A percentile compares a stretch with the other conserved stretches of the same genome.
These are phyloP conservation scores for Podospora australis DNA, from an alignment of 495 filamentous ascomycete species.

Conservation along the genomic window DNA sequence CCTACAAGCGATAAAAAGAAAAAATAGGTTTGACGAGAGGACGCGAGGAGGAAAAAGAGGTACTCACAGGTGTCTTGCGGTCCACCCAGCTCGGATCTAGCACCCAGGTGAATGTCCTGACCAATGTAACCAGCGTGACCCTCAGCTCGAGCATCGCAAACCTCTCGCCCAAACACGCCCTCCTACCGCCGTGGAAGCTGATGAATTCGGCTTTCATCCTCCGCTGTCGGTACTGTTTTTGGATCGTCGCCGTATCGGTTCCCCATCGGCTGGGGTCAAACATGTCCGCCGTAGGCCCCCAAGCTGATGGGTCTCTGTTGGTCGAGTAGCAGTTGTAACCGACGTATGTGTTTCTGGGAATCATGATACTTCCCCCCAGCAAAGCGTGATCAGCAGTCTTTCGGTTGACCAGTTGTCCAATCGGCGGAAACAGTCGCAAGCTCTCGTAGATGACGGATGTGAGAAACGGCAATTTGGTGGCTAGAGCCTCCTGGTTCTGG, in stretches of 20 bases:
- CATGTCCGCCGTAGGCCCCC: slow-evolving; percentile 8
- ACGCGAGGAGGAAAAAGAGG: neutral
- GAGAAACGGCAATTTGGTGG: slow-evolving; percentile 9
- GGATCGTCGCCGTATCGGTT: slow-evolving; percentile 2
- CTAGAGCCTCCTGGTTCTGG: neutral
- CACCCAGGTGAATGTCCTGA: slow-evolving; percentile 4
- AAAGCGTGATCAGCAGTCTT: slow-evolving; percentile 11
- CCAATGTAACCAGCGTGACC: slow-evolving; percentile 7
- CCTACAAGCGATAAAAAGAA: neutral
- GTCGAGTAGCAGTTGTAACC: slow-evolving; percentile 19
- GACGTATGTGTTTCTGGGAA: slow-evolving; percentile 16
- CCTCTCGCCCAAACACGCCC: slow-evolving; percentile 28
- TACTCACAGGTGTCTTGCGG: slow-evolving; percentile 10
- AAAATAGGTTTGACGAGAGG: neutral
- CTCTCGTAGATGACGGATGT: slow-evolving; percentile 20
- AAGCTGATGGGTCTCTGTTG: slow-evolving; percentile 8
- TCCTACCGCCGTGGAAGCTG: slow-evolving; percentile 28
- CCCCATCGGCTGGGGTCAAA: slow-evolving; percentile 15
- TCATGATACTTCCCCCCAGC: slow-evolving; percentile 21
- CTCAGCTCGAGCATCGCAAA: slow-evolving; percentile 17
- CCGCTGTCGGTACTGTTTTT: slow-evolving; percentile 14
- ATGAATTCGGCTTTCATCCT: slow-evolving; percentile 23
- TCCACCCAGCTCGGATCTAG: slow-evolving; percentile 12
- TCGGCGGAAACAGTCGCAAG: slow-evolving; percentile 33
- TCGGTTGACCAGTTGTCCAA: slow-evolving; percentile 32